These are phyloP conservation scores for Pyrus betulifolia DNA, from an alignment of 306 rosid species.

Conservation along the genomic window DNA sequence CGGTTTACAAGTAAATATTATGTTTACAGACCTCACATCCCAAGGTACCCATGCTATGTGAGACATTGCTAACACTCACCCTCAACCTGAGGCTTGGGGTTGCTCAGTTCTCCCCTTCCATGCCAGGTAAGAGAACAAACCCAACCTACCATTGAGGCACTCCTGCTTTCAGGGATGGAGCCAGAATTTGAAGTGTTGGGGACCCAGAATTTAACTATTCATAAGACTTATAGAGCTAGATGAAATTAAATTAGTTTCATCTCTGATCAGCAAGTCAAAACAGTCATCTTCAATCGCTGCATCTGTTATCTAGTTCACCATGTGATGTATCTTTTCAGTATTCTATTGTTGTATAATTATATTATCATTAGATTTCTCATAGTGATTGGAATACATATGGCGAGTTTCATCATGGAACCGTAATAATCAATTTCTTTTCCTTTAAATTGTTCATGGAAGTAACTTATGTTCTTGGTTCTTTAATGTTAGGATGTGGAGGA, in stretches of 20 bases:
- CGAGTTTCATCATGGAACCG: not conserved
- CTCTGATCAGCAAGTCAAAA: not conserved
- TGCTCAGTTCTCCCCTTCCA: not conserved
- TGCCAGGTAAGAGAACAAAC: not conserved
- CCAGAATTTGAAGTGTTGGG: not conserved
- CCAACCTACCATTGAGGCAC: not conserved
- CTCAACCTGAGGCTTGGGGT: not conserved
- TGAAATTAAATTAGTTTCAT: not conserved
- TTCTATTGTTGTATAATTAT: conserved; percentile 5
- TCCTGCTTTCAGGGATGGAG: not conserved
- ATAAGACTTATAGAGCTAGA: not conserved
- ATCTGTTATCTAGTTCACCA: not conserved
- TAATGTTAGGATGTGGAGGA: conserved; percentile 66
- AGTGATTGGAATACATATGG: conserved; percentile 1
- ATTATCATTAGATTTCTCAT: not conserved
- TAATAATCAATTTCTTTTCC: not conserved
- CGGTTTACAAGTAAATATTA: not conserved
- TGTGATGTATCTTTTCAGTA: not conserved
- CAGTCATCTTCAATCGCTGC: not conserved
- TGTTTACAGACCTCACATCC: not conserved
- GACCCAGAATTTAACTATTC: not conserved
- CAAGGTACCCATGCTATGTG: not conserved
- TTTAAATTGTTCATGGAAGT: not conserved
- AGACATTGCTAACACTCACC: not conserved
- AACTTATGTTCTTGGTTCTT: conserved; percentile 5